Evolutionary conservation across 192 early-diverging fungal genomes (phyloP), one percentile per base, ranked within the genome.

Genomic region (Linderina pennispora): DNA sequence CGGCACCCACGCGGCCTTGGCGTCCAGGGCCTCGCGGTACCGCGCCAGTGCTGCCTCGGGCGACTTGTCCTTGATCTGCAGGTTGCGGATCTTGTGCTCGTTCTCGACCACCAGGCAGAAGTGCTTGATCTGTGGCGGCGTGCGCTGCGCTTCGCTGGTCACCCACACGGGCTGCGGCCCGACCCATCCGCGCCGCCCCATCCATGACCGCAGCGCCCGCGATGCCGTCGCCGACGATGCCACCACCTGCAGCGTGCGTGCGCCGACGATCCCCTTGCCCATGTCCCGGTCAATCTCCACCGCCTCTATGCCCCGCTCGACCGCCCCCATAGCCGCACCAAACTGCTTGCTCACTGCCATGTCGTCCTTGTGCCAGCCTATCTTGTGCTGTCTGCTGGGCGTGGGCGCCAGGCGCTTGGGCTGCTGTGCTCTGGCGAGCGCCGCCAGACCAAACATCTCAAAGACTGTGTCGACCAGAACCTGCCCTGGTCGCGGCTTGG

Each of bases 81-180:
- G 25, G 42, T 70, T 70, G 14, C 66, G 50, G 24, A 70, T 55
- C 1, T 34, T n/a, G 6, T 45, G 11, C 0, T 50, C 37, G 40
- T 70, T 28, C 35, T 62, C 66, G 43, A 70, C 49, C 3, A 70
- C 58, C 24, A 70, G 11, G 31, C 66, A 70, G 31, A 58, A 45
- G 50, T 70, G 66, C 11, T n/a, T 45, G 16, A 47, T 56, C 1
- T 2, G 6, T 13, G 17, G 1, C 8, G 46, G 46, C 25, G 39
- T 16, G 23, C 24, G 10, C 6, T 4, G 2, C 18, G 25, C 9
- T 1, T 32, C 6, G 36, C 4, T 33, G 23, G 8, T 15, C 9
- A 38, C n/a, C 8, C 25, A 16, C 3, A 18, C 36, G 2, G 17
- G 23, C 18, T 15, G 35, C 6, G 19, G 24, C 5, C 17, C 6